These are phyloP conservation scores for Thermothelomyces thermophilus DNA, from an alignment of 2,329 filamentous ascomycete genomes.

Conservation along the genomic window DNA sequence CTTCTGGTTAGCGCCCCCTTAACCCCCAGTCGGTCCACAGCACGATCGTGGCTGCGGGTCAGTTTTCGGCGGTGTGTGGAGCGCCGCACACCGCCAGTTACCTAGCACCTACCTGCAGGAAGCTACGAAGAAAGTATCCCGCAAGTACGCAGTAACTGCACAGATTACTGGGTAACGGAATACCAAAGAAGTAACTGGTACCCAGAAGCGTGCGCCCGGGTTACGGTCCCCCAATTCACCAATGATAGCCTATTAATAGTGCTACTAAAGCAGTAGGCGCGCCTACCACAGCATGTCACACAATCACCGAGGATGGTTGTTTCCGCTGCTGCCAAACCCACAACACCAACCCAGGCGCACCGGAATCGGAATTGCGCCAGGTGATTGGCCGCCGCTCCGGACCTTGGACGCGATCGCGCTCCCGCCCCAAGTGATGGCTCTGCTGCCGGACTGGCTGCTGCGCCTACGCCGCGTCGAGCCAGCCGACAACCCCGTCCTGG, in stretches of 20 bases:
- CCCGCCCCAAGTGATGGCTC: conserved; percentile 14
- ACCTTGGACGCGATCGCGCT: conserved; percentile 1
- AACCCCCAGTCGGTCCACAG: not conserved
- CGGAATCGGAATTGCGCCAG: not conserved
- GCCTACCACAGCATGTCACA: not conserved
- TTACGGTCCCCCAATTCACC: no score
- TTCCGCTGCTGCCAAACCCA: conserved; percentile 1
- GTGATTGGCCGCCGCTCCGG: conserved; percentile 13
- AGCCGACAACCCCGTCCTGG: conserved; percentile 19
- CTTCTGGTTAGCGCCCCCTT: not conserved
- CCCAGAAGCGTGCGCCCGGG: no score
- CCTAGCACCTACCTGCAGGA: not conserved
- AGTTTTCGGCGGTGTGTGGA: conserved; percentile 4
- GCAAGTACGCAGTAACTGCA: no score
- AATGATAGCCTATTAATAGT: no score
- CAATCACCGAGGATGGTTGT: not conserved
- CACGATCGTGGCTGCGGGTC: not conserved
- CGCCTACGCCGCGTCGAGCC: conserved; percentile 16
- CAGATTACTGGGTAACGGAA: no score
- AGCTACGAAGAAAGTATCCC: no score
- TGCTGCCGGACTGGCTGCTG: conserved; percentile 24
- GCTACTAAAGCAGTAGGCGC: no score
- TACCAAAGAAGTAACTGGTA: no score
- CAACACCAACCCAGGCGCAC: not conserved
- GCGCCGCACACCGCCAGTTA: conserved; percentile 6